Percentiles rank a stretch among this genome's conserved stretches.
These are phyloP conservation scores for Colletotrichum sp. DNA, from an alignment of 2,329 filamentous ascomycete species.

Conservation along the genomic window DNA sequence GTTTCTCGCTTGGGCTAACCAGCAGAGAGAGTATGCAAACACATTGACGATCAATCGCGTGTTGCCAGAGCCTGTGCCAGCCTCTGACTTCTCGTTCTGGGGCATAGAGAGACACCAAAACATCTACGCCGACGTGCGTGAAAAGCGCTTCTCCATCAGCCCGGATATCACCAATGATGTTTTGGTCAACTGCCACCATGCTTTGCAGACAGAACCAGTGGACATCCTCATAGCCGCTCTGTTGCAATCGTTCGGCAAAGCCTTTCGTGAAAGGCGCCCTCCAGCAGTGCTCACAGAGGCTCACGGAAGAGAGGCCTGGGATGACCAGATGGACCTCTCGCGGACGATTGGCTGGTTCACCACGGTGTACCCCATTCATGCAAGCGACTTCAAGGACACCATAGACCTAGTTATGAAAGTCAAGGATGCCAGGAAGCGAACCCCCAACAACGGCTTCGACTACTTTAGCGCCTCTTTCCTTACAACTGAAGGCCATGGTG, in stretches of 20 bases:
- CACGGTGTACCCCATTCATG: conserved; percentile 33
- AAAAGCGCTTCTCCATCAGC: conserved; percentile 9
- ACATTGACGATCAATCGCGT: neutral
- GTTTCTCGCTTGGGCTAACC: neutral
- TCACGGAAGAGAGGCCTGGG: conserved; percentile 39
- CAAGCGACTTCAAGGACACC: neutral
- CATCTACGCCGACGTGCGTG: conserved; percentile 25
- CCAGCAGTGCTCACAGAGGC: conserved; percentile 38
- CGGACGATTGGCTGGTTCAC: conserved; percentile 45
- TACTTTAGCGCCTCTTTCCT: neutral
- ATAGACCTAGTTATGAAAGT: conserved; percentile 24
- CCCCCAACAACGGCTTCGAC: conserved; percentile 1
- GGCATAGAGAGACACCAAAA: conserved; percentile 24
- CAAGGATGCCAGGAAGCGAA: conserved; percentile 24
- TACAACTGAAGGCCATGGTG: neutral
- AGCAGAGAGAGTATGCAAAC: neutral
- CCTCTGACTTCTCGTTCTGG: conserved; percentile 30
- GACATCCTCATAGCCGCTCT: conserved; percentile 39
- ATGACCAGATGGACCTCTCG: conserved; percentile 30
- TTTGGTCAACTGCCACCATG: conserved; percentile 24
- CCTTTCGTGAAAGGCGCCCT: conserved; percentile 30
- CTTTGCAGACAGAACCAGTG: conserved; percentile 34
- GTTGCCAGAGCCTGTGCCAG: conserved; percentile 9
- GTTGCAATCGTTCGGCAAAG: conserved; percentile 29
- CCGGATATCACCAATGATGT: conserved; percentile 21